Evolutionary conservation across 2,329 filamentous ascomycete species (phyloP), one percentile per base, ranked within the genome.

Genomic region (Aspergillus aculeatus): DNA sequence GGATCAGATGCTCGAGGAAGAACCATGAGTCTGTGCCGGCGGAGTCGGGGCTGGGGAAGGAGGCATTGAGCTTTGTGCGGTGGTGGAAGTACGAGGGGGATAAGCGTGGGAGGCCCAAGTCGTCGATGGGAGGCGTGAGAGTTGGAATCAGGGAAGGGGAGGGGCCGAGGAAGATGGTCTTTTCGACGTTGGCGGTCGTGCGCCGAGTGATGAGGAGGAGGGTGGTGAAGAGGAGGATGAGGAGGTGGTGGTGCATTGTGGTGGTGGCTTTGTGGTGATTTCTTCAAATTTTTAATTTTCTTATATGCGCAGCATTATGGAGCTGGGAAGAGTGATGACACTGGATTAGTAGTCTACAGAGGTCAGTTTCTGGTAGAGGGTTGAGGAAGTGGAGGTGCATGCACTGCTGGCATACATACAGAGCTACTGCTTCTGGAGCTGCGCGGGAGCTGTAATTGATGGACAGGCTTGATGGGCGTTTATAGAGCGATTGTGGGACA

Each of bases 121-220:
- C 80, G 60, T 84, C 81, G 53, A 91, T 75, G 56, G 78, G 83
- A 59, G 83, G 84, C 66, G 80, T 81, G 54, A 80, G 73, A 56
- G 82, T 75, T 38, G 88, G 84, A 50, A 90, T 76, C 57, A 81
- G 75, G 68, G 85, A 75, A 32, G 81, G 75, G 32, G 78, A 72
- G 11, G 93, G 92, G 23, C 86, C 92, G 38, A 89, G 80, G 79
- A 99, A 98, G 70, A 98, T 91, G 67, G 85, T 82, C 78, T 99
- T 99, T 75, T 98, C 95, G 57, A 90, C 89, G 75, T 99, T 98
- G 73, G 89, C 92, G 23, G 57, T 41, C 5, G 55, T 62, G 31
- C 65, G 50, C 50, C 56, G 32, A 21, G 62, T 32, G 23, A 67
- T 52, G 32, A 73, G 51, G 4, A 62, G 47, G 29, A 69, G 47